Evolutionary conservation across 2,329 filamentous ascomycete species (phyloP).

Genomic region (Colletotrichum sp.): DNA sequence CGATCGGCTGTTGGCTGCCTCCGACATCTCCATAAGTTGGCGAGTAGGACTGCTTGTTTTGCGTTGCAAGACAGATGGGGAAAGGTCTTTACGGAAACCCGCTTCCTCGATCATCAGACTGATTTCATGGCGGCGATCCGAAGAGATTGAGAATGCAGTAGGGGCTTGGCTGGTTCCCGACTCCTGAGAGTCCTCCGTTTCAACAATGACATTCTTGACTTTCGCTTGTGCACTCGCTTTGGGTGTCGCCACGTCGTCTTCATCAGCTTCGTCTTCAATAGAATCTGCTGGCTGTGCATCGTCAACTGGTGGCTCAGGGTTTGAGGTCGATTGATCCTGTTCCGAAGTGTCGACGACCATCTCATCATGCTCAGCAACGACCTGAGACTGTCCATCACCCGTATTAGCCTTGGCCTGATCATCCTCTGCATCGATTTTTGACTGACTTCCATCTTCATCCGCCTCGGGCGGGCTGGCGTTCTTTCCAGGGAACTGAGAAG

Average conservation of each 20-base stretch:
- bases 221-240: not conserved
- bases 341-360: not conserved
- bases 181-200: conserved; percentile 17
- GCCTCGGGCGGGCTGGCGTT: conserved; percentile 18
- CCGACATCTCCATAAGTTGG: conserved; percentile 30
- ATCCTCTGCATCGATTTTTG: conserved; percentile 26
- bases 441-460: conserved; percentile 33
- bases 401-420: conserved; percentile 11
- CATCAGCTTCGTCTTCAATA: not conserved
- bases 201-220: not conserved
- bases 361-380: not conserved
- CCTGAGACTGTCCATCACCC: not conserved
- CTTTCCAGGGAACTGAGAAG: not conserved
- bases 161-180: not conserved
- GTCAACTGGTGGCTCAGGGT: not conserved
- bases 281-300: not conserved
- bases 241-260: not conserved
- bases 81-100: conserved; percentile 50
- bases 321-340: not conserved
- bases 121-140: conserved; percentile 41
- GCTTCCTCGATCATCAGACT: conserved; percentile 51
- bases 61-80: conserved; percentile 36
- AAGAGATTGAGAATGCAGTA: conserved; percentile 30
- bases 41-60: conserved; percentile 33
- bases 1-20: not conserved